Evolutionary conservation across 2,329 filamentous ascomycete species (phyloP).

Genomic region (Botrytis tulipae): DNA sequence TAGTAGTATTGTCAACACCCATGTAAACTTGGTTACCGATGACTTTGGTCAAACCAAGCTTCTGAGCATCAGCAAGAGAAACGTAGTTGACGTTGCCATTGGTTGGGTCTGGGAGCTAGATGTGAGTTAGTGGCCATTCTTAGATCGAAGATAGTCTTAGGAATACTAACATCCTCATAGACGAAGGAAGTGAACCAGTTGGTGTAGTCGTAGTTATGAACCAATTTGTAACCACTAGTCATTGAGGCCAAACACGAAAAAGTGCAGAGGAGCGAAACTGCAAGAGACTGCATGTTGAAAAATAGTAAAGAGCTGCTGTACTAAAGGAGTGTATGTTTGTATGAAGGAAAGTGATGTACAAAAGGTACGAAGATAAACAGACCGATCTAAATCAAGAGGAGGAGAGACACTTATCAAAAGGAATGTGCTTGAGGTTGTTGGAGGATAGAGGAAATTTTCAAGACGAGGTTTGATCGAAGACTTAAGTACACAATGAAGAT

Average conservation of each 20-base stretch:
- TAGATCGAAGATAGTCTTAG: neutral
- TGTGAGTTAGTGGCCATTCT: neutral
- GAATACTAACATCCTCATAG: constrained; percentile 23
- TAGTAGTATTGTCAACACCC: constrained; percentile 30
- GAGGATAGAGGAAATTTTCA: neutral
- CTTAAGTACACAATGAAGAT: neutral
- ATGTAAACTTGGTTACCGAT: constrained; percentile 58
- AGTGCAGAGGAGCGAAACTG: neutral
- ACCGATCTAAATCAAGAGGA: neutral
- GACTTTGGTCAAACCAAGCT: constrained; percentile 55
- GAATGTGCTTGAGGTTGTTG: neutral
- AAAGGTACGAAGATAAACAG: neutral
- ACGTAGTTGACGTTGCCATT: constrained; percentile 40
- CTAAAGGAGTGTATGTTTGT: neutral
- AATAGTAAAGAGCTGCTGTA: neutral
- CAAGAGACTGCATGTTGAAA: constrained; percentile 14
- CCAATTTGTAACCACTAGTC: constrained; percentile 23
- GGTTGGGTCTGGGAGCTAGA: constrained; percentile 29
- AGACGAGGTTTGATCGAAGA: neutral
- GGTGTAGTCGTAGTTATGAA: constrained; percentile 27
- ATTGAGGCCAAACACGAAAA: neutral
- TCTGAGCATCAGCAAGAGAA: constrained; percentile 48
- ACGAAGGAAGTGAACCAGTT: constrained; percentile 31
- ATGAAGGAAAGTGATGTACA: neutral
- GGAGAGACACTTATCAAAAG: neutral